A percentile compares a stretch with the other conserved stretches of the same genome.
Conservation (phyloP, 2,329 filamentous ascomycete genomes). For the Xylariales sp. region DNA sequence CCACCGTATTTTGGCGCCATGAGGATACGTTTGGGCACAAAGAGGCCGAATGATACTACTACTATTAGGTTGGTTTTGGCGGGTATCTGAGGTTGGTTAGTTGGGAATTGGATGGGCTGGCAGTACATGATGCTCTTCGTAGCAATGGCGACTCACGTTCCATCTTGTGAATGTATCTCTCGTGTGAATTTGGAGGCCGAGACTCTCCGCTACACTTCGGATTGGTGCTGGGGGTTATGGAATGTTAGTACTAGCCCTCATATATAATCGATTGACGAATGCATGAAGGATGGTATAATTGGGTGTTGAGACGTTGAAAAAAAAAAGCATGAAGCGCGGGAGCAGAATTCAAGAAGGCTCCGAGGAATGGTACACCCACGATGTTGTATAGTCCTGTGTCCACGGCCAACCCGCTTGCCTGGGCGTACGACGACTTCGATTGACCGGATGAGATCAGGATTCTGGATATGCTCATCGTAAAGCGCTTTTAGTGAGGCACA, state of each 20-base stretch:
- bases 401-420: slow-evolving; percentile 81
- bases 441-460: slow-evolving; percentile 71
- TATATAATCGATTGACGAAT: neutral
- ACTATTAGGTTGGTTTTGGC: slow-evolving; percentile 79
- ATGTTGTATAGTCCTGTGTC: slow-evolving; percentile 73
- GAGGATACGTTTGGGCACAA: slow-evolving; percentile 84
- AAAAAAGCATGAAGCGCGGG: neutral
- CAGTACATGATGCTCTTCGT: neutral
- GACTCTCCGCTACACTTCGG: slow-evolving; percentile 69
- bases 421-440: slow-evolving; percentile 89
- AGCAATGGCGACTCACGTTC: slow-evolving; percentile 64
- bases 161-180: slow-evolving; percentile 86
- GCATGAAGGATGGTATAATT: neutral
- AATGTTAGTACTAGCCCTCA: slow-evolving; percentile 16
- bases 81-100: slow-evolving; percentile 61
- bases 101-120: neutral
- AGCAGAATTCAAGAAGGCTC: neutral
- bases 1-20: slow-evolving; percentile 80
- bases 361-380: slow-evolving; percentile 58
- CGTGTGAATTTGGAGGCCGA: slow-evolving; percentile 77
- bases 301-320: neutral
- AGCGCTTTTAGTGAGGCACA: slow-evolving; percentile 79
- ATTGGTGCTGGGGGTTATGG: slow-evolving; percentile 72
- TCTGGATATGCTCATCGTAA: slow-evolving; percentile 65
- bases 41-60: slow-evolving; percentile 93